Evolutionary conservation across 495 filamentous ascomycete species (phyloP).

Genomic region (Hypoxylon subgilvum): DNA sequence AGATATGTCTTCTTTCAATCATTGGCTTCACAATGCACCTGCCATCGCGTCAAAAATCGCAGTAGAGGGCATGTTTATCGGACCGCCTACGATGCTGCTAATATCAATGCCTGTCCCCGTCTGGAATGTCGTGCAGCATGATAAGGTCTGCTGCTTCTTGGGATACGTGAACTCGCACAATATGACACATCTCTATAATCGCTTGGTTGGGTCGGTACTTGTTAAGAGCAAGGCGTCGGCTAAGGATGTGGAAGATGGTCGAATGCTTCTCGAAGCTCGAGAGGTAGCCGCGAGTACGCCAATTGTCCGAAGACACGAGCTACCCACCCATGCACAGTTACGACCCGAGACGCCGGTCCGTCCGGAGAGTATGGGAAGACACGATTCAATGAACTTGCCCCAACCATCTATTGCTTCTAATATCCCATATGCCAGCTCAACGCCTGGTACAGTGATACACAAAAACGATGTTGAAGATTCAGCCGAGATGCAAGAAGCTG

Average conservation of each 20-base stretch:
- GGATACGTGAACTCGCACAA: conserved; percentile 64
- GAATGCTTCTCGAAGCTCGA: conserved; percentile 54
- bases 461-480: conserved; percentile 63
- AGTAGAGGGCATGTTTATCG: conserved; percentile 65
- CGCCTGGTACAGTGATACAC: conserved; percentile 27
- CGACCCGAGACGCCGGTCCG: conserved; percentile 45
- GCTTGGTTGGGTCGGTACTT: conserved; percentile 53
- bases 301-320: conserved; percentile 35
- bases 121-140: conserved; percentile 63
- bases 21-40: conserved; percentile 60
- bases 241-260: conserved; percentile 58
- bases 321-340: conserved; percentile 33
- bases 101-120: conserved; percentile 62
- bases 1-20: conserved; percentile 63
- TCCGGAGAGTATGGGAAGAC: conserved; percentile 34
- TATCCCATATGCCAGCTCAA: conserved; percentile 31
- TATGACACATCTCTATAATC: conserved; percentile 62
- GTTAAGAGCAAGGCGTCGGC: conserved; percentile 43
- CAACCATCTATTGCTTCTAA: conserved; percentile 26
- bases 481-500: conserved; percentile 65
- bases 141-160: conserved; percentile 63
- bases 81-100: conserved; percentile 62
- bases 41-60: conserved; percentile 56
- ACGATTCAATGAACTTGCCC: conserved; percentile 27
- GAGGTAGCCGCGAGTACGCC: conserved; percentile 41